These are phyloP conservation scores for Colletotrichum aenigma DNA, from an alignment of 2,329 filamentous ascomycete genomes.

Conservation along the genomic window DNA sequence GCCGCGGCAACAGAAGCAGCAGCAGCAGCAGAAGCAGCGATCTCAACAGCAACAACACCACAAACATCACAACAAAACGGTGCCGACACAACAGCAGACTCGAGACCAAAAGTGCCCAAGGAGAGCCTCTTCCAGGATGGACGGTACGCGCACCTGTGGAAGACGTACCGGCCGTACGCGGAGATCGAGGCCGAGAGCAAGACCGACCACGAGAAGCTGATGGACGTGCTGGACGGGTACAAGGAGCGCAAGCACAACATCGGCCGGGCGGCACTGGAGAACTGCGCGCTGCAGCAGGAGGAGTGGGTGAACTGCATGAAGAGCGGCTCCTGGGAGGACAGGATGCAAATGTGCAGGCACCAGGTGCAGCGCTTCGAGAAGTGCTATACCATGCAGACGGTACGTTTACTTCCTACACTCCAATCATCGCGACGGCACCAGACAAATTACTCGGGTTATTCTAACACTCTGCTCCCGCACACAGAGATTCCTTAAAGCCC, in stretches of 20 bases:
- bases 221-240: slow-evolving; percentile 80
- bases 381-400: slow-evolving; percentile 88
- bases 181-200: slow-evolving; percentile 73
- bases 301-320: slow-evolving; percentile 84
- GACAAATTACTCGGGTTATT: not conserved
- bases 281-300: slow-evolving; percentile 87
- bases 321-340: slow-evolving; percentile 68
- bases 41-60: slow-evolving; percentile 20
- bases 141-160: slow-evolving; percentile 87
- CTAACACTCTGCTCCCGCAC: not conserved
- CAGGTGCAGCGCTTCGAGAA: slow-evolving; percentile 81
- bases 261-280: slow-evolving; percentile 84
- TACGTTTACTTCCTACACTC: slow-evolving; percentile 32
- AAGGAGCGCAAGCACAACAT: slow-evolving; percentile 82
- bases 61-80: not conserved
- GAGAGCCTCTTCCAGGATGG: slow-evolving; percentile 63
- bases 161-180: slow-evolving; percentile 78
- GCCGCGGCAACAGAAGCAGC: slow-evolving; percentile 23
- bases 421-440: not conserved
- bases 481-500: slow-evolving; percentile 84
- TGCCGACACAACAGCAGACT: not conserved
- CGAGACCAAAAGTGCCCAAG: slow-evolving; percentile 42
- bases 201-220: slow-evolving; percentile 79
- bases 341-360: slow-evolving; percentile 79
- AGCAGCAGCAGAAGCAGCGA: slow-evolving; percentile 13